Evolutionary conservation across 495 filamentous ascomycete genomes (phyloP).

Genomic region (Penicillium angulare): DNA sequence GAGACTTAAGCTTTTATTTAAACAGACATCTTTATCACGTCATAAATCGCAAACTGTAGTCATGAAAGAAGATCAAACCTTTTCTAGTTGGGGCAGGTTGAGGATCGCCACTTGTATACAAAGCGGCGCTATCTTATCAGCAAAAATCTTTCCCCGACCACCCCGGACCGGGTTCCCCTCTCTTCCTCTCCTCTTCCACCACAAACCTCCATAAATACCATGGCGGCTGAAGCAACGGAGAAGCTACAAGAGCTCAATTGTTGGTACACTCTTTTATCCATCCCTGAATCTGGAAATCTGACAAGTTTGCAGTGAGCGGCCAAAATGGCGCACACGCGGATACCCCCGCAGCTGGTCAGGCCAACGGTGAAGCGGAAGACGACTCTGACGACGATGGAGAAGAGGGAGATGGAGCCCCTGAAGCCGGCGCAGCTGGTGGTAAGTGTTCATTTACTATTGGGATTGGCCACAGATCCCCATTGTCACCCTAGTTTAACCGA

Average conservation of each 20-base stretch:
- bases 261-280: slow-evolving; percentile 21
- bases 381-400: slow-evolving; percentile 66
- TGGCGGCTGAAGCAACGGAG: slow-evolving; percentile 54
- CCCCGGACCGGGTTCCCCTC: slow-evolving; percentile 20
- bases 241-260: slow-evolving; percentile 53
- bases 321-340: slow-evolving; percentile 47
- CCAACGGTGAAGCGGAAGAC: slow-evolving; percentile 57
- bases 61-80: neutral
- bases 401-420: slow-evolving; percentile 42
- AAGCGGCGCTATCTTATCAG: slow-evolving; percentile 29
- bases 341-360: slow-evolving; percentile 37
- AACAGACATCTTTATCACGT: no score
- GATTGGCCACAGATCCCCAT: neutral
- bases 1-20: no score
- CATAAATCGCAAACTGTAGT: no score
- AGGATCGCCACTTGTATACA: neutral
- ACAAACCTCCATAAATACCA: slow-evolving; percentile 25
- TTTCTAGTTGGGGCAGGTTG: neutral
- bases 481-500: no score
- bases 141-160: slow-evolving; percentile 31
- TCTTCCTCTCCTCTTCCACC: slow-evolving; percentile 14
- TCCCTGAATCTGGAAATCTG: slow-evolving; percentile 8
- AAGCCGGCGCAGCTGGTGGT: slow-evolving; percentile 46
- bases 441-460: slow-evolving; percentile 7
- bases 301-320: slow-evolving; percentile 41